Evolutionary conservation across 495 filamentous ascomycete species (phyloP).

Genomic region (Bacidia gigantensis): DNA sequence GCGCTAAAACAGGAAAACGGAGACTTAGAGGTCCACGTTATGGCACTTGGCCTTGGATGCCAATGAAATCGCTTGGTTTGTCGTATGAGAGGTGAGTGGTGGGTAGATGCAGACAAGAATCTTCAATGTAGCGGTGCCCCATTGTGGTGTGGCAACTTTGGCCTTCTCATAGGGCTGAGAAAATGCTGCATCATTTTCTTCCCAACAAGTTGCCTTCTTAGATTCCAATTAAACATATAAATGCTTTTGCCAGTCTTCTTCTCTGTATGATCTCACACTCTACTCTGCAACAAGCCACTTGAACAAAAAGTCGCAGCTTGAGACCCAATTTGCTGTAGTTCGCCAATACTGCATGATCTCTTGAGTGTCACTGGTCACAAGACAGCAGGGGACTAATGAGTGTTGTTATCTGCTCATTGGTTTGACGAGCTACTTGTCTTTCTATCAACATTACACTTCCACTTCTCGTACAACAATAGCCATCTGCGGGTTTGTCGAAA

Average conservation of each 20-base stretch:
- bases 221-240: neutral
- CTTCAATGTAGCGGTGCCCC: neutral
- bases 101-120: neutral
- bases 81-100: neutral
- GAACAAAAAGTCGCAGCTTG: no score
- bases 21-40: no score
- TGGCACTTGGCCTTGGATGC: no score
- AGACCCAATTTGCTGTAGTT: no score
- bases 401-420: neutral
- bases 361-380: neutral
- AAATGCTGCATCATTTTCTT: neutral
- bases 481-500: neutral
- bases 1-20: neutral
- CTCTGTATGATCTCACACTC: no score
- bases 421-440: neutral
- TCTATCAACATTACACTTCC: neutral
- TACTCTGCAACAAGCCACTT: no score
- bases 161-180: neutral
- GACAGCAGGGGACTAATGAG: neutral
- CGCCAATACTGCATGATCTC: neutral
- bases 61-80: no score
- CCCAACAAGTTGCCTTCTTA: neutral
- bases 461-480: no score
- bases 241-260: no score
- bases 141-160: neutral